A percentile compares a stretch with the other conserved stretches of the same genome.
Evolutionary conservation across 163 green algal species (phyloP).

Genomic region (Scenedesmus sp.): DNA sequence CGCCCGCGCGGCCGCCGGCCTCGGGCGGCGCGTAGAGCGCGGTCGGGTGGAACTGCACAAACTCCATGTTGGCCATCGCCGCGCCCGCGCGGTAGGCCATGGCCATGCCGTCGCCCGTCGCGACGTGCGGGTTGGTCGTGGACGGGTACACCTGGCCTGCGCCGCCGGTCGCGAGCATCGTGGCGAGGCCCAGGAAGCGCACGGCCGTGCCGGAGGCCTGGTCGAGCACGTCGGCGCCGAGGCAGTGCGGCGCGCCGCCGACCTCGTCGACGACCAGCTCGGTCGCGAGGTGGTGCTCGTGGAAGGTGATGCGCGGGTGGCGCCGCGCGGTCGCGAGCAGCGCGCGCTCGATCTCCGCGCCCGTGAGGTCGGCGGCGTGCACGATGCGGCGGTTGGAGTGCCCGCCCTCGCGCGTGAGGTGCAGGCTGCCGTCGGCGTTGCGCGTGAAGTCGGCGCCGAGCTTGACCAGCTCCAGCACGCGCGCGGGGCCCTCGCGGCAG

Average conservation of each 20-base stretch:
- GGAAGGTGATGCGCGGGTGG: conserved; percentile 89
- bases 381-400: conserved; percentile 95
- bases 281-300: conserved; percentile 90
- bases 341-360: conserved; percentile 94
- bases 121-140: conserved; percentile 97
- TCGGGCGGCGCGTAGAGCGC: conserved; percentile 52
- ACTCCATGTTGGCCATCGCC: conserved; percentile 96
- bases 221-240: conserved; percentile 82
- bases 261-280: conserved; percentile 88
- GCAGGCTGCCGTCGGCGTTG: conserved; percentile 76
- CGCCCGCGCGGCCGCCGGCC: neutral
- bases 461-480: conserved; percentile 82
- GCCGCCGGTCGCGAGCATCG: conserved; percentile 90
- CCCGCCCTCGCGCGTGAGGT: conserved; percentile 96
- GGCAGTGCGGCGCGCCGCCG: conserved; percentile 66
- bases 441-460: conserved; percentile 90
- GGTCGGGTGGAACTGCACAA: conserved; percentile 96
- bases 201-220: conserved; percentile 59
- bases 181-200: conserved; percentile 89
- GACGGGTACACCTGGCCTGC: conserved; percentile 95
- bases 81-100: conserved; percentile 92
- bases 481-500: conserved; percentile 88
- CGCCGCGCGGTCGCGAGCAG: conserved; percentile 74
- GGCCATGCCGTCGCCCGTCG: conserved; percentile 97
- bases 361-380: conserved; percentile 95